Base-by-base conservation (phyloP, 805 yeast species). In the Saccharomyces jurei region DNA sequence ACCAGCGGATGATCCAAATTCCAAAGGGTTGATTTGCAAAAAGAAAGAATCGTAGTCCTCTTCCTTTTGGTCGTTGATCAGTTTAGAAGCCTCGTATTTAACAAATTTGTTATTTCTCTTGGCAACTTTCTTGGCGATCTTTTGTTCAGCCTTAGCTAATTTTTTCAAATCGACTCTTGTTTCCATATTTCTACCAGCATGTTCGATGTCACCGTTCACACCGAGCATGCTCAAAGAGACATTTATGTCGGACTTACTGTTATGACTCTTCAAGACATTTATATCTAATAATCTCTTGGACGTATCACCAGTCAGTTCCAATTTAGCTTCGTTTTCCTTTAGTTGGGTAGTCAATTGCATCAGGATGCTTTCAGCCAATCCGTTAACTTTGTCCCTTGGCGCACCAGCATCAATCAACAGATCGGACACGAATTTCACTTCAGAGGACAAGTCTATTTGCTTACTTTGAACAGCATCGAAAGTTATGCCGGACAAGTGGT, bases 51-150 rank as follows among this genome's bases (percentile, higher is more conserved):
- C 99, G 70, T 92, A 94, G 70, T 91, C 91, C 44, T 84, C 87
- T 27, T 77, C 80, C 52, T 81, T 77, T 56, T 74, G 73, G 46
- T 81, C 87, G 58, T 80, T 78, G 58, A 94, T 77, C 62, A 94
- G 78, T 73, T 87, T 90, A 46, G 97, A 90, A n/a, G 97, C 96
- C 72, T 94, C 96, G 69, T 89, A 89, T 66, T 89, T 69, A 61
- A 89, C 96, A 67, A 87, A 87, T 67, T 84, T 82, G 69, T 88
- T 88, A 67, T 82, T 81, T 65, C 80, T 74, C 76, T 92, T 92
- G 46, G 97, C 97, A 58, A 94, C 92, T 74, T 94, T 94, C 68
- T 95, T 92, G 25, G 97, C 97, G 68, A 94, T 91, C 77, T 94
- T 94, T 65, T 90, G 83, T 76, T 94, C 99, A 55, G 97, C 99